Base-by-base conservation (phyloP, 192 early-diverging fungal species). In the Lobulomyces angularis region DNA sequence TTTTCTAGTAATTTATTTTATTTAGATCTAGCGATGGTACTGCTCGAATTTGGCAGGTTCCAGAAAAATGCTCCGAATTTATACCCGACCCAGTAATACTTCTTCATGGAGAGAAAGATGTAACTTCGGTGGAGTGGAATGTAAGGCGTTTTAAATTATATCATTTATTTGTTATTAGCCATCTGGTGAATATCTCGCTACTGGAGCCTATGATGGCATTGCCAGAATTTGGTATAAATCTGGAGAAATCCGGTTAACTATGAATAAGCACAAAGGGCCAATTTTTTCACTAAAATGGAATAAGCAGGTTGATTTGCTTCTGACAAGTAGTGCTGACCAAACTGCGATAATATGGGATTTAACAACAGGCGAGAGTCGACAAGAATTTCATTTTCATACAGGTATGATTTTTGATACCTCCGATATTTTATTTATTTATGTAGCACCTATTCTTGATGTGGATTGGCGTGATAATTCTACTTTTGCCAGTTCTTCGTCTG, bases 391-490 rank as follows among this genome's bases (percentile, higher is more conserved):
- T 21, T 77, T 79, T 38, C 82, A 84, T 35, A 41, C 37, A 18
- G 43, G 77, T 78, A 51, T 51, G 7, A 8, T 46, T n/a, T 11
- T n/a, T 18, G 35, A 37, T 43, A 12, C n/a, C 12, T 17, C n/a
- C 8, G 19, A 22, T 16, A n/a, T n/a, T 9, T 12, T 8, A 16
- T 21, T 46, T 42, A 6, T 20, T 23, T 20, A 21, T 29, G 36
- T 47, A 62, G 58, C 45, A 18, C 50, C 71, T 6, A 55, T 51
- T 1, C 43, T 93, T 37, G 87, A 92, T 58, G 75, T 88, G 6
- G 93, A 90, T 58, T 97, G 93, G 93, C 67, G 76, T 41, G 88
- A 97, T 53, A 81, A 90, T 54, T 57, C 62, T 0, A 97, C 86
- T 5, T 87, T 94, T 69, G 90, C 93, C 3, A 84, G 86, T 0